Conservation (phyloP, 2,329 filamentous ascomycete species). For the Xylaria multiplex region DNA sequence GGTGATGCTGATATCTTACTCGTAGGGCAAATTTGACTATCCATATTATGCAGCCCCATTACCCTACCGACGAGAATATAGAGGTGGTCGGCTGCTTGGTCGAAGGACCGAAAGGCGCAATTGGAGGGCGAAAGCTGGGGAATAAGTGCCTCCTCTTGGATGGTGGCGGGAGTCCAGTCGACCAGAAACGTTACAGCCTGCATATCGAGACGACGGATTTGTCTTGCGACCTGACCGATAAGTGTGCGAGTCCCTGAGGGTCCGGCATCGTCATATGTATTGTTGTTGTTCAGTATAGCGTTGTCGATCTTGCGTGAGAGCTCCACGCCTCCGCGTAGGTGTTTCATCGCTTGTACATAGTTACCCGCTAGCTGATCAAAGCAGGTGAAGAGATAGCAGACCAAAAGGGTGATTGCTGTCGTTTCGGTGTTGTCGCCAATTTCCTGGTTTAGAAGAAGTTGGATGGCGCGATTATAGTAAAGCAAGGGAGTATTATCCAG, state of each 20-base stretch:
- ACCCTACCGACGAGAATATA: constrained; percentile 46
- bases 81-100: constrained; percentile 49
- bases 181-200: constrained; percentile 50
- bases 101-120: constrained; percentile 45
- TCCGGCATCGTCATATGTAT: constrained; percentile 26
- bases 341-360: constrained; percentile 50
- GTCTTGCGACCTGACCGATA: constrained; percentile 47
- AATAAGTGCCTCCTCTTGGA: constrained; percentile 42
- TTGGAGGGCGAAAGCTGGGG: constrained; percentile 31
- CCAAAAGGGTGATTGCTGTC: constrained; percentile 50
- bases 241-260: constrained; percentile 40
- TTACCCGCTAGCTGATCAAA: constrained; percentile 52
- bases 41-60: constrained; percentile 47
- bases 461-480: constrained; percentile 48
- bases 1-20: constrained; percentile 24
- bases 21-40: constrained; percentile 37
- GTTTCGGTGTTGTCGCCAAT: constrained; percentile 39
- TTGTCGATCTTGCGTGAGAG: constrained; percentile 45
- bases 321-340: constrained; percentile 51
- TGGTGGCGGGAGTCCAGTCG: constrained; percentile 49
- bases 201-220: constrained; percentile 52
- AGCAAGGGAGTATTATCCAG: constrained; percentile 41
- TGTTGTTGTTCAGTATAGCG: constrained; percentile 25
- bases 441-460: constrained; percentile 45
- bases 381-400: constrained; percentile 54